phyloP scores from a whole-genome alignment of 2,329 filamentous ascomycete species.

The Eutypella sp. region DNA sequence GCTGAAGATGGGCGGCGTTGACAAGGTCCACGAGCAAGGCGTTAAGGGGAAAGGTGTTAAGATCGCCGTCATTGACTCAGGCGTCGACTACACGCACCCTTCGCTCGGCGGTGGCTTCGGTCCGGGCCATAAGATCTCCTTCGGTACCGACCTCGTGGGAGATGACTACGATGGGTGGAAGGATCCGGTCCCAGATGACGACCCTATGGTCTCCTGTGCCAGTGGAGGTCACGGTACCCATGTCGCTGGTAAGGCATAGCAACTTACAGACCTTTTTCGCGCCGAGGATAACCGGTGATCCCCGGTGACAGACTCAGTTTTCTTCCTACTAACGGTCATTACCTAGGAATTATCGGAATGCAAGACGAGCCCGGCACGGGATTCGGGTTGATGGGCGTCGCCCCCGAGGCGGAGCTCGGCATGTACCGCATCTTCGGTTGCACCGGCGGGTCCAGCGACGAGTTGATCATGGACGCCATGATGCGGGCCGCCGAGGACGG shows the following conservation, averaged over 20 bases:
- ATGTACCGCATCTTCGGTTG: constrained; percentile 8
- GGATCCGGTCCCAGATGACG: background rate
- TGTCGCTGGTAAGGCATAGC: background rate
- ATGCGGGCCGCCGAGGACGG: constrained; percentile 19
- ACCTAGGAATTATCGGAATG: background rate
- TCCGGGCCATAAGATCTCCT: constrained; percentile 1
- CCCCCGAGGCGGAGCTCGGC: background rate
- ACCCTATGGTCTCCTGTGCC: background rate
- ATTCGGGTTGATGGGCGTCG: background rate
- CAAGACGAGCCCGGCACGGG: background rate
- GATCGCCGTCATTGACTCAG: constrained; percentile 4
- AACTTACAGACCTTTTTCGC: background rate
- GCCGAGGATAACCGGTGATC: background rate
- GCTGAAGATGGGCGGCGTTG: background rate
- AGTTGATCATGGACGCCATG: constrained; percentile 23
- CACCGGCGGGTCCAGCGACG: constrained; percentile 4
- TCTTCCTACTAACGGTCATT: too few relatives aligned
- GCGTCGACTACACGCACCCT: constrained; percentile 1
- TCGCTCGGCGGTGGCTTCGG: constrained; percentile 1
- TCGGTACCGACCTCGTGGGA: background rate
- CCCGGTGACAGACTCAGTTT: too few relatives aligned
- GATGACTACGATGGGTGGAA: background rate
- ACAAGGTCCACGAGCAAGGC: constrained; percentile 1
- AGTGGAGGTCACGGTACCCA: background rate
- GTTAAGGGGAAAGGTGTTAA: constrained; percentile 2